phyloP scores from a whole-genome alignment of 495 filamentous ascomycete species.

The Xylaria curta region DNA sequence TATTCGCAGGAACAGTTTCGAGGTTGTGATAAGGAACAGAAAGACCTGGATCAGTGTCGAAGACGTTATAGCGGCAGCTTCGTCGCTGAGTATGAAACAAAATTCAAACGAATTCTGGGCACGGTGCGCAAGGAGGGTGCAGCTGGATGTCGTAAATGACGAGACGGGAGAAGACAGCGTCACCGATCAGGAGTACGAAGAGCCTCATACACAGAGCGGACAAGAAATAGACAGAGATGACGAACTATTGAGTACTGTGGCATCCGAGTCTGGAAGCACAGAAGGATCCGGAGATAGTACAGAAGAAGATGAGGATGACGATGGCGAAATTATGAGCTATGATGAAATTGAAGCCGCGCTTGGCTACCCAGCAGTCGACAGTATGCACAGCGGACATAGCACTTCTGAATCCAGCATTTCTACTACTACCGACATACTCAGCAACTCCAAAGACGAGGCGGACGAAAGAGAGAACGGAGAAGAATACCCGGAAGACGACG shows the following conservation, averaged over 20 bases:
- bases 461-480: conserved; percentile 33
- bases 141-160: conserved; percentile 61
- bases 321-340: conserved; percentile 48
- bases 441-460: conserved; percentile 10
- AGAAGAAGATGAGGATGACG: conserved; percentile 31
- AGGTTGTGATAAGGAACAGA: conserved; percentile 36
- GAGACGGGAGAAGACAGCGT: conserved; percentile 31
- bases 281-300: conserved; percentile 31
- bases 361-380: conserved; percentile 29
- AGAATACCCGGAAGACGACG: conserved; percentile 29
- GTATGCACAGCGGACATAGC: conserved; percentile 18
- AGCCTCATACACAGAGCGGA: conserved; percentile 22
- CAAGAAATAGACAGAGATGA: conserved; percentile 29
- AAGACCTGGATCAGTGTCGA: conserved; percentile 52
- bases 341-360: conserved; percentile 63
- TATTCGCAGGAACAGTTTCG: conserved; percentile 51
- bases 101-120: conserved; percentile 63
- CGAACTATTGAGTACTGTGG: conserved; percentile 5
- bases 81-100: conserved; percentile 57
- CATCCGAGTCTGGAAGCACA: neutral
- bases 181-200: conserved; percentile 36
- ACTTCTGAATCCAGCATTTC: conserved; percentile 11
- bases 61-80: conserved; percentile 72
- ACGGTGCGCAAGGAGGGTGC: conserved; percentile 63
- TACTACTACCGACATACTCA: neutral